Evolutionary conservation across 1,284 basidiomycete genomes (phyloP), one percentile per base, ranked within the genome.

Genomic region (Trichosporon asahii): DNA sequence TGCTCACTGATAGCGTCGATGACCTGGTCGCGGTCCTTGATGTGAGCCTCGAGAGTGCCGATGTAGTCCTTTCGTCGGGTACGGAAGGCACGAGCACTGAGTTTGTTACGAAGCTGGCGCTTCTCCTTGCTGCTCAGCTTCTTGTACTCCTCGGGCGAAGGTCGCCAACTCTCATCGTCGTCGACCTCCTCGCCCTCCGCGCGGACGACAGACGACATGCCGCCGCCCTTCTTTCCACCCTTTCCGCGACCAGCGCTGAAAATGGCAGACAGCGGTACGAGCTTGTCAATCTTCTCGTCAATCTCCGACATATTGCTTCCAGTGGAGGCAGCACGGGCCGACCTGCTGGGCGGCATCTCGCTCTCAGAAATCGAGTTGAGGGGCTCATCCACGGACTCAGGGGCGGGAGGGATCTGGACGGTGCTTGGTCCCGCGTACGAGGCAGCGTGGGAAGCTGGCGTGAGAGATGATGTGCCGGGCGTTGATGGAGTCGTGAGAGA

Each of bases 51-150:
- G 67, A 98, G 89, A 0, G 93, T 93, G 7, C 90, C 88, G 73
- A 98, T 96, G 83, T 98, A 96, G 83, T 97, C 95, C 86, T 98
- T 98, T 83, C 95, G 87, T 61, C 95, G 87, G 40, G 95, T 93
- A 33, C 96, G 87, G 86, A 98, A 98, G 80, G 96, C 97, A 71
- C 95, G 87, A 1, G 96, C 96, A 75, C 90, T 92, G 73, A 98
- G 95, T 89, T 98, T 98, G 86, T 98, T 98, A 70, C 96, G 85
- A 49, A 98, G 86, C 83, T 98, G 96, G 18, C 96, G 86, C 85
- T 98, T 98, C 85, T 98, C 95, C 85, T 98, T 98, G 80, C 90
- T 91, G 21, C 89, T 90, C 87, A 99, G 91, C 84, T 94, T 97
- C 84, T 93, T 91, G 86, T 98, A 98, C 76, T 96, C 94, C 76